These are phyloP conservation scores for Xylaria sp. DNA, from an alignment of 2,329 filamentous ascomycete species.

Conservation along the genomic window DNA sequence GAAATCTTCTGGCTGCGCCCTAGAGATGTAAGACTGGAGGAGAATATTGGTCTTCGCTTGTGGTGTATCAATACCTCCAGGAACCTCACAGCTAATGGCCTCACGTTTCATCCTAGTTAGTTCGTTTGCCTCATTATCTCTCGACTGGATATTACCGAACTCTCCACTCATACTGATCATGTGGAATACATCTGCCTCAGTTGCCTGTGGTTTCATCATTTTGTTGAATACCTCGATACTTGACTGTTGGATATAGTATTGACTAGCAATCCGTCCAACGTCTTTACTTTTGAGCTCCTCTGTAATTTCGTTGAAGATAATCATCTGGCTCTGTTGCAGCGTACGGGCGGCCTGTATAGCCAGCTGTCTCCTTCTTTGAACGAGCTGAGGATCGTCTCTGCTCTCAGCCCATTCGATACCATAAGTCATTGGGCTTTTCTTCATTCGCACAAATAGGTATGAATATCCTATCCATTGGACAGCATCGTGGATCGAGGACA, in stretches of 20 bases:
- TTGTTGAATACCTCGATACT: conserved; percentile 96
- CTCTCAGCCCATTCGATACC: conserved; percentile 95
- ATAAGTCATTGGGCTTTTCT: conserved; percentile 86
- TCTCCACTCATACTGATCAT: conserved; percentile 99
- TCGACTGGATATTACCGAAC: conserved; percentile 94
- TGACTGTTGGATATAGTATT: conserved; percentile 93
- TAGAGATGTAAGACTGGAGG: conserved; percentile 91
- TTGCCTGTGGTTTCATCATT: conserved; percentile 85
- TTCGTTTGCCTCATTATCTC: conserved; percentile 90
- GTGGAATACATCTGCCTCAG: conserved; percentile 88
- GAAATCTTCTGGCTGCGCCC: conserved; percentile 88
- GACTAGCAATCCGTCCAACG: conserved; percentile 93
- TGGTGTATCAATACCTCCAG: conserved; percentile 70
- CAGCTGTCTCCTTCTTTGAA: conserved; percentile 82
- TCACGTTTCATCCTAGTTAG: conserved; percentile 75
- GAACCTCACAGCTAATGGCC: conserved; percentile 77
- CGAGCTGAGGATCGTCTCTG: conserved; percentile 83
- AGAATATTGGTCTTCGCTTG: conserved; percentile 96
- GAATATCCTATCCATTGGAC: conserved; percentile 98
- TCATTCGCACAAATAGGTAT: conserved; percentile 96
- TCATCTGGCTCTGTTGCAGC: conserved; percentile 95
- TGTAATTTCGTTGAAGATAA: conserved; percentile 94
- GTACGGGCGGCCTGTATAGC: conserved; percentile 87
- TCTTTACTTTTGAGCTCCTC: conserved; percentile 95
- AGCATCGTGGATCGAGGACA: conserved; percentile 90